Percentiles rank a stretch among this genome's conserved stretches.
Evolutionary conservation across 495 filamentous ascomycete genomes (phyloP).

Genomic region (Trichoderma asperelloides): DNA sequence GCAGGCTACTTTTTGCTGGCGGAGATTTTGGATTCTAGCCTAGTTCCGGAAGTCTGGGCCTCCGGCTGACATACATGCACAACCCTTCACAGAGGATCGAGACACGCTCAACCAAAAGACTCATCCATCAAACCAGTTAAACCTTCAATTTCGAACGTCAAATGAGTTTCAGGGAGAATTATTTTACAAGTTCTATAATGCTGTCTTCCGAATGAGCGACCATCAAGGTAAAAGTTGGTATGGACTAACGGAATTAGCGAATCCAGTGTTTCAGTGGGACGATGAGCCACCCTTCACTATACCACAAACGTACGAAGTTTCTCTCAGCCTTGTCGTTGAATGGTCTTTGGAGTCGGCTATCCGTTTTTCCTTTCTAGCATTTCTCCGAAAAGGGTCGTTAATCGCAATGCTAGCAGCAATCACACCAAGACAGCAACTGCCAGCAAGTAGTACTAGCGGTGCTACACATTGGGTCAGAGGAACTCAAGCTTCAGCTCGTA

Average conservation of each 20-base stretch:
- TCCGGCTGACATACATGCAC: background rate
- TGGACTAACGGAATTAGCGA: no score
- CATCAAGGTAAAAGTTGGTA: no score
- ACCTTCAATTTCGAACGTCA: no score
- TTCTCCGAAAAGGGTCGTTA: background rate
- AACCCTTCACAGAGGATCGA: background rate
- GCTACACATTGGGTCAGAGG: no score
- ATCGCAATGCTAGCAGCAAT: background rate
- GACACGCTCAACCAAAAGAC: background rate
- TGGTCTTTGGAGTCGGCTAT: constrained; percentile 39
- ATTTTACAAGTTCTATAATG: no score
- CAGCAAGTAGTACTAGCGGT: no score
- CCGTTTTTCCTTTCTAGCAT: constrained; percentile 41
- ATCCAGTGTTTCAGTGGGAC: no score
- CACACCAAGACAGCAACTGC: background rate
- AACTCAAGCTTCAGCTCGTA: no score
- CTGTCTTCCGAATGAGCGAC: no score
- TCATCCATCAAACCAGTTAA: no score
- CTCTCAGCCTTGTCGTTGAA: constrained; percentile 21
- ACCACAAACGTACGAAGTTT: background rate
- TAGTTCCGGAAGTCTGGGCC: background rate
- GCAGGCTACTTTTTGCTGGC: background rate
- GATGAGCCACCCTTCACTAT: no score
- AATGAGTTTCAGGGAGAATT: no score
- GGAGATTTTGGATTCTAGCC: background rate